Percentiles rank a stretch among this genome's conserved stretches.
Conservation (phyloP, 164 flowering plant species). For the Litsea cubeba region DNA sequence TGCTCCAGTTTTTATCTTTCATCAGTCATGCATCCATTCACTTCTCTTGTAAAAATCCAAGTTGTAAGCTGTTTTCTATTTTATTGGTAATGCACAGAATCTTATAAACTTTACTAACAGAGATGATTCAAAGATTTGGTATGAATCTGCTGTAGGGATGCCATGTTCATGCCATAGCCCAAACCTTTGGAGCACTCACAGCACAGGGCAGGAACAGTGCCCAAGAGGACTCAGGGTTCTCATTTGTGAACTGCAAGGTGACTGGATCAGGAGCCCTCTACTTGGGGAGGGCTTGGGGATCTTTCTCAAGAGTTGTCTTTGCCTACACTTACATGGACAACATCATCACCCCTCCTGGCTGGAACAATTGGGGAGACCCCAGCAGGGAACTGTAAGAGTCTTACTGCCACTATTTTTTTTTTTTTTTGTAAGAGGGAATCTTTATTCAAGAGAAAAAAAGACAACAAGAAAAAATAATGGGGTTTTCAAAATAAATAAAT, state of each 20-base stretch:
- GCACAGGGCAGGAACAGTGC: conserved; percentile 83
- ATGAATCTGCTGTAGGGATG: conserved; percentile 48
- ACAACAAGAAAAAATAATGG: too few relatives aligned
- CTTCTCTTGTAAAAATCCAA: too few relatives aligned
- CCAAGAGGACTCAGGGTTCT: conserved; percentile 88
- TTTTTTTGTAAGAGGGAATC: neutral
- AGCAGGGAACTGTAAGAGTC: conserved; percentile 61
- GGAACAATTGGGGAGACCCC: conserved; percentile 99
- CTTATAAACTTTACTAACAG: too few relatives aligned
- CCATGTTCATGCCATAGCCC: conserved; percentile 91
- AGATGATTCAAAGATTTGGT: too few relatives aligned
- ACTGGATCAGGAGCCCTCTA: conserved; percentile 93
- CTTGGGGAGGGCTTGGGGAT: conserved; percentile 98
- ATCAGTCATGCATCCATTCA: too few relatives aligned
- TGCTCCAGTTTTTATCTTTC: too few relatives aligned
- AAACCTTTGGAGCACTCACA: conserved; percentile 68
- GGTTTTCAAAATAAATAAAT: too few relatives aligned
- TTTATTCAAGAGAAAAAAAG: too few relatives aligned
- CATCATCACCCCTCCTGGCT: conserved; percentile 87
- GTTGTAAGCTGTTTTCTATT: too few relatives aligned
- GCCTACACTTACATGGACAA: conserved; percentile 93
- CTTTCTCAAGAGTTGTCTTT: conserved; percentile 91
- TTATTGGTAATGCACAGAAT: too few relatives aligned
- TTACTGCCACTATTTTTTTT: conserved; percentile 6
- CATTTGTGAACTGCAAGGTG: conserved; percentile 90